These are phyloP conservation scores for Platanthera zijinensis DNA, from an alignment of 106 monocot species.

Conservation along the genomic window DNA sequence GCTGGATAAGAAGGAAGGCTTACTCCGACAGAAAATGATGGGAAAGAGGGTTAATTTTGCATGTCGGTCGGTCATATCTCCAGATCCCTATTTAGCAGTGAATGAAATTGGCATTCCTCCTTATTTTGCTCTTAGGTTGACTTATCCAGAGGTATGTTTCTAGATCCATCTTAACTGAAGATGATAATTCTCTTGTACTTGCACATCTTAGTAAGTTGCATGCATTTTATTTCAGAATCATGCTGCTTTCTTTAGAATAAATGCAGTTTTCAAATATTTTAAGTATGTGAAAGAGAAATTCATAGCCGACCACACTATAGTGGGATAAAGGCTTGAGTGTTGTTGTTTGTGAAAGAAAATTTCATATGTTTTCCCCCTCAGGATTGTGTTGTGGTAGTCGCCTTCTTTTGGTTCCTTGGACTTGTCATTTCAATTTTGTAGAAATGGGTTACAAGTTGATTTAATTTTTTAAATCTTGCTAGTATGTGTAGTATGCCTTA, in stretches of 20 bases:
- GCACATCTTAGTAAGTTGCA: background rate
- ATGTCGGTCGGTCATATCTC: conserved; percentile 95
- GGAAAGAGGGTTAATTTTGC: conserved; percentile 98
- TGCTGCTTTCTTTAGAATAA: background rate
- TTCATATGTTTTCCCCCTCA: background rate
- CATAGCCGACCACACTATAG: too few species aligned
- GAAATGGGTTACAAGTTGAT: background rate
- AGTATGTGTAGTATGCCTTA: background rate
- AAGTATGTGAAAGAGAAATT: too few species aligned
- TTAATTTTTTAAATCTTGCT: background rate
- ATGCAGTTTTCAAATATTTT: background rate
- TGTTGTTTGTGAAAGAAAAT: background rate
- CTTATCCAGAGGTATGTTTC: conserved; percentile 82
- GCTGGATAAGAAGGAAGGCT: conserved; percentile 75
- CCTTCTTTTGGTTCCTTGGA: background rate
- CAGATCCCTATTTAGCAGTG: conserved; percentile 92
- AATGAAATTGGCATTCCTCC: conserved; percentile 99
- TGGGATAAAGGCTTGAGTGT: too few species aligned
- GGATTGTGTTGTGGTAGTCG: background rate
- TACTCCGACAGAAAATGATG: conserved; percentile 99
- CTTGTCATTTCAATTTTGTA: background rate
- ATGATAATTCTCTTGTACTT: background rate
- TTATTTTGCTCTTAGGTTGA: conserved; percentile 78
- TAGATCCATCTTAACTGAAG: background rate
- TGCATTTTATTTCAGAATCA: background rate